Conservation (phyloP, 352 stramenopile genomes). For the Globisporangium nodosum region DNA sequence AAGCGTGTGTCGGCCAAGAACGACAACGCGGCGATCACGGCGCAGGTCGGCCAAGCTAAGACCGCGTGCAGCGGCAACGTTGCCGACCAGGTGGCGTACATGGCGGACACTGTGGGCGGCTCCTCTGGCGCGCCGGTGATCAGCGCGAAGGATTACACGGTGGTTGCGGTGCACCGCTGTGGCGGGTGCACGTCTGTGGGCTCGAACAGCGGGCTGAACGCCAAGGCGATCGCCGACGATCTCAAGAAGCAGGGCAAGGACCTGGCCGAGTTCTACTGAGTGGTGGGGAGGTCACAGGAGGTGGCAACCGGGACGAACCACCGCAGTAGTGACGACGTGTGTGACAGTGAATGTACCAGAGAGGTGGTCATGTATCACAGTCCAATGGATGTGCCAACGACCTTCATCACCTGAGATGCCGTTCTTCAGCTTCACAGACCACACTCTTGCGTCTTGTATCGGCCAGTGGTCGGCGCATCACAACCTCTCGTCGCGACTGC, state of each 20-base stretch:
- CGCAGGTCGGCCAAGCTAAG: constrained; percentile 2
- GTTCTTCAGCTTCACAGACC: no score
- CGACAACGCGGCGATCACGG: constrained; percentile 10
- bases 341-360: no score
- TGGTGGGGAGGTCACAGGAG: not conserved
- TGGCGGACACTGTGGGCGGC: constrained; percentile 14
- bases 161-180: constrained; percentile 12
- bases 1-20: constrained; percentile 14
- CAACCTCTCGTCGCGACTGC: no score
- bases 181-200: constrained; percentile 10
- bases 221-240: constrained; percentile 9
- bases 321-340: no score
- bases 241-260: constrained; percentile 12
- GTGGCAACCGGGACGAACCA: no score
- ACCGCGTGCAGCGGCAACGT: constrained; percentile 11
- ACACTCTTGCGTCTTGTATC: no score
- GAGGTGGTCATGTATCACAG: no score
- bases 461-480: no score
- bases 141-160: constrained; percentile 5
- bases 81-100: constrained; percentile 19
- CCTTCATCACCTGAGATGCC: no score
- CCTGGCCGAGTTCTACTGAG: constrained; percentile 13
- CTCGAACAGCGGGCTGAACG: constrained; percentile 15
- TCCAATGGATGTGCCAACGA: no score
- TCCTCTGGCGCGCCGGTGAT: constrained; percentile 19